phyloP scores from a whole-genome alignment of 164 flowering plant species.

The Saururus chinensis region DNA sequence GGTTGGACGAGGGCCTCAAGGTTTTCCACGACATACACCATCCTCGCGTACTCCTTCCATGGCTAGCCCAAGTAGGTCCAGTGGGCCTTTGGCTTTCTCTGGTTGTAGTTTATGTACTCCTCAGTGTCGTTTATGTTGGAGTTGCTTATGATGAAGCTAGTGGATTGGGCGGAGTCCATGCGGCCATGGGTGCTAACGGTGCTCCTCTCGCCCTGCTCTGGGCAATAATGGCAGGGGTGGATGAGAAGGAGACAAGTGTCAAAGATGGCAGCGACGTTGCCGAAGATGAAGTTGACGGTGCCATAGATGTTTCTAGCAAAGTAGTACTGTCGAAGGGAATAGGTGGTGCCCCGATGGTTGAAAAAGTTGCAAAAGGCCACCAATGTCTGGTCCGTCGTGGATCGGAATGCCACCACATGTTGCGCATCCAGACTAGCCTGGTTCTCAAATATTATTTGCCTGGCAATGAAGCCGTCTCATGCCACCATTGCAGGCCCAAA shows the following conservation, averaged over 20 bases:
- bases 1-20: slow-evolving; percentile 38
- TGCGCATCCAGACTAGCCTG: slow-evolving; percentile 12
- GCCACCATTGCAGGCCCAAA: background rate
- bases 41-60: slow-evolving; percentile 49
- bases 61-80: slow-evolving; percentile 74
- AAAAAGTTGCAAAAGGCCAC: slow-evolving; percentile 10
- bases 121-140: too few species aligned
- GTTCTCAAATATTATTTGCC: slow-evolving; percentile 11
- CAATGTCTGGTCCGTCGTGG: slow-evolving; percentile 9
- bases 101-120: too few species aligned
- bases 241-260: too few species aligned
- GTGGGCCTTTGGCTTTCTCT: too few species aligned
- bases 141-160: too few species aligned
- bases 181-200: slow-evolving; percentile 8
- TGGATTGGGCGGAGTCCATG: slow-evolving; percentile 31
- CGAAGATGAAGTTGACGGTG: too few species aligned
- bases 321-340: slow-evolving; percentile 5
- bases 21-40: slow-evolving; percentile 45
- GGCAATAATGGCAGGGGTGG: slow-evolving; percentile 9
- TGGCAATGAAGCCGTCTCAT: slow-evolving; percentile 19
- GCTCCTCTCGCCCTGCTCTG: too few species aligned
- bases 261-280: too few species aligned
- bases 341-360: slow-evolving; percentile 15
- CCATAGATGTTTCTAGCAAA: too few species aligned
- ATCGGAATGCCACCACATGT: slow-evolving; percentile 15